phyloP scores from a whole-genome alignment of 2,329 filamentous ascomycete genomes.

The Paraphoma sp. region DNA sequence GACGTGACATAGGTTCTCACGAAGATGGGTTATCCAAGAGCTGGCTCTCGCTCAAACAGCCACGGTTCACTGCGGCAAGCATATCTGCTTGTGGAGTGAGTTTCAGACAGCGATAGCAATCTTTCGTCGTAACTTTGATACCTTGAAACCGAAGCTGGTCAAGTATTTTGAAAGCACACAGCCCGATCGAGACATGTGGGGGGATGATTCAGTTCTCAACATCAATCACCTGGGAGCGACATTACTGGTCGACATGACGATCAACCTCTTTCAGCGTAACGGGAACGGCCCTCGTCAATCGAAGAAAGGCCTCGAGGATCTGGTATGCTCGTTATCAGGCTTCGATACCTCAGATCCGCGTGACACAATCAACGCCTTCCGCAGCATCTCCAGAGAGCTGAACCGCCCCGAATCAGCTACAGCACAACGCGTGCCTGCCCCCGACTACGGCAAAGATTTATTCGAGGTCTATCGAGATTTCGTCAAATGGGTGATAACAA shows the following conservation, averaged over 20 bases:
- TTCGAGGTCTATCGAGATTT: slow-evolving; percentile 16
- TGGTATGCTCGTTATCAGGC: slow-evolving; percentile 19
- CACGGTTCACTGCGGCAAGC: slow-evolving; percentile 6
- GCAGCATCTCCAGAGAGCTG: slow-evolving; percentile 17
- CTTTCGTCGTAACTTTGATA: slow-evolving; percentile 14
- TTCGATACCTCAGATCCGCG: slow-evolving; percentile 32
- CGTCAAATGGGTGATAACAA: slow-evolving; percentile 6
- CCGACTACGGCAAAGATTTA: slow-evolving; percentile 13
- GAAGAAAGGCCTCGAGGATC: slow-evolving; percentile 19
- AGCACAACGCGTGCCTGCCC: background rate
- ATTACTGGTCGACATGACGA: slow-evolving; percentile 16
- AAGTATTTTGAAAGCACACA: background rate
- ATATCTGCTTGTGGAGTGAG: slow-evolving; percentile 35
- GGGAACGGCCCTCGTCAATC: slow-evolving; percentile 1
- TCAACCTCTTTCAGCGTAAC: slow-evolving; percentile 16
- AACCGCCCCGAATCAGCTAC: background rate
- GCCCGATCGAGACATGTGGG: background rate
- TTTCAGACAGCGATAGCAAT: slow-evolving; percentile 25
- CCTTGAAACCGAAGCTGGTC: slow-evolving; percentile 3
- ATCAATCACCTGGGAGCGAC: slow-evolving; percentile 1
- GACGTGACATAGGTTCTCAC: slow-evolving; percentile 5
- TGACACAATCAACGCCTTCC: slow-evolving; percentile 30
- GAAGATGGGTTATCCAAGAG: slow-evolving; percentile 19
- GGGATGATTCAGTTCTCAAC: background rate
- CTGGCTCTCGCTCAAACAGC: slow-evolving; percentile 10